Conservation (phyloP, 768 basidiomycete genomes). For the Leccinum variicolor region DNA sequence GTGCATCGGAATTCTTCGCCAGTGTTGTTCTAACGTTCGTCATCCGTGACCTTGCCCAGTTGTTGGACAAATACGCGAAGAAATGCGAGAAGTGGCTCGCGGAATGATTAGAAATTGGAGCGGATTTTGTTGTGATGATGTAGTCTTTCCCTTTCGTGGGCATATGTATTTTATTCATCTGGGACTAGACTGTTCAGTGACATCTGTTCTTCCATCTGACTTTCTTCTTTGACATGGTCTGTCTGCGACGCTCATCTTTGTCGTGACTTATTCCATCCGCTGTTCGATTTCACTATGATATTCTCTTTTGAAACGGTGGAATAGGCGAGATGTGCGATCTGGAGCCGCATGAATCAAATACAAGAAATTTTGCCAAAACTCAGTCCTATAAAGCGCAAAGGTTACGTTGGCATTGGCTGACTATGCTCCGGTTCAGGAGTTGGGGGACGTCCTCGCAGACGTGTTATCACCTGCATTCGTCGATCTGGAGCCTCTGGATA, state of each 20-base stretch:
- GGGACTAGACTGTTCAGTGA: conserved; percentile 32
- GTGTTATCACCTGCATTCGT: conserved; percentile 58
- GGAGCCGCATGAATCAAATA: conserved; percentile 3
- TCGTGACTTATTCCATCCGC: conserved; percentile 6
- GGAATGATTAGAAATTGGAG: conserved; percentile 46
- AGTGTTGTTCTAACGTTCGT: conserved; percentile 87
- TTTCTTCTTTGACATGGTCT: conserved; percentile 8
- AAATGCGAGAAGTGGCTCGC: conserved; percentile 91
- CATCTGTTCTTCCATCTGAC: conserved; percentile 30
- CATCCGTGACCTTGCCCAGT: conserved; percentile 78
- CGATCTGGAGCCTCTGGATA: conserved; percentile 39
- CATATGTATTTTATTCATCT: conserved; percentile 34
- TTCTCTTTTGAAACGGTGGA: conserved; percentile 19
- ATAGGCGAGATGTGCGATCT: conserved; percentile 6
- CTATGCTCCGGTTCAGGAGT: conserved; percentile 47
- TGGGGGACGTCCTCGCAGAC: conserved; percentile 53
- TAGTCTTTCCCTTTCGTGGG: conserved; percentile 18
- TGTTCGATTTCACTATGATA: conserved; percentile 23
- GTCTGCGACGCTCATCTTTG: conserved; percentile 12
- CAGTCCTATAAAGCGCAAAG: neutral
- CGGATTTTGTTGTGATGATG: conserved; percentile 26
- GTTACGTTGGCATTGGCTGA: conserved; percentile 10
- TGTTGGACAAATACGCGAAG: conserved; percentile 92
- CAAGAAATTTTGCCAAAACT: neutral
- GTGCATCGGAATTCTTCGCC: conserved; percentile 89